Base-by-base conservation (phyloP, 495 filamentous ascomycete species). In the Delitschia confertaspora region DNA sequence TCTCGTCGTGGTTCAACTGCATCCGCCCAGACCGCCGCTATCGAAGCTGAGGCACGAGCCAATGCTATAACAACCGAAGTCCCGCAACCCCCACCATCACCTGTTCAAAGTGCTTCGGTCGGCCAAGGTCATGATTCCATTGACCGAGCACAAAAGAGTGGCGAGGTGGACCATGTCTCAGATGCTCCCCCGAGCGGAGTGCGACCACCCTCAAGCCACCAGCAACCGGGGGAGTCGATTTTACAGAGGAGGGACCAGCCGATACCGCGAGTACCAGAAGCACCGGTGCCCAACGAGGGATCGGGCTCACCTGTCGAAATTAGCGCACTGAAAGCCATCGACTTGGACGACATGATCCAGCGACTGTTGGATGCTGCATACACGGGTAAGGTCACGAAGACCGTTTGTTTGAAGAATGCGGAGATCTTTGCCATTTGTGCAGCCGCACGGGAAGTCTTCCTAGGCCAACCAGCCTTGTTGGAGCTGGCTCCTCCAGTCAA, bases 401-500 rank as follows among this genome's bases (percentile, higher is more conserved):
- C 86, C 14, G 87, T 96, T 3, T 95, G 88, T 52, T 65, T 99
- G 34, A 95, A 94, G 73, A 96, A 96, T 63, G 91, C 88, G 16
- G 91, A 99, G 62, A 96, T 99, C 42, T 81, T 75, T 26, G 87
- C 88, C 19, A 88, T 99, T 44, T 96, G 93, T 62, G 73, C 78
- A 24, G 83, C 84, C 9, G 85, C 82, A 2, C 75, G 87, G 16
- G 91, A 96, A 65, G 69, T 88, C 14, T 88, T 99, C 44, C 69
- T 99, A 4, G 84, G 79, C 7, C 91, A 99, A 62, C 93, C 91
- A 11, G 85, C 91, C 9, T 69, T 99, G 27, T 60, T 96, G 35
- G 91, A 99, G 65, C 71, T 99, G 41, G 78, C 86, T 40, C 82
- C 93, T n/a, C 93, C 91, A 2, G 93, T 99, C 52, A 99, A 99